A percentile compares a stretch with the other conserved stretches of the same genome.
These are phyloP conservation scores for Rhodamnia argentea DNA, from an alignment of 345 rosid species.

Conservation along the genomic window DNA sequence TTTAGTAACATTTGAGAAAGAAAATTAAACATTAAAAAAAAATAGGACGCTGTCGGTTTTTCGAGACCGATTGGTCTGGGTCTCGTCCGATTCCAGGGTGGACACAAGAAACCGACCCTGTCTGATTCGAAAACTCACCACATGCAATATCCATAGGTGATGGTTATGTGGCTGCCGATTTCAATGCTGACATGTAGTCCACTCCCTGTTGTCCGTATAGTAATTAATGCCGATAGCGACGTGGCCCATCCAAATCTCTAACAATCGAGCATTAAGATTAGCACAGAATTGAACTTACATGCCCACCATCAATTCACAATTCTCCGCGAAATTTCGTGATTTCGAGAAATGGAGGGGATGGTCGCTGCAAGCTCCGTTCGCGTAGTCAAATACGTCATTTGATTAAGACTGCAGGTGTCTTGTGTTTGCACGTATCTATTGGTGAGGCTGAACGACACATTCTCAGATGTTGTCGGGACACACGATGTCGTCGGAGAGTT, in stretches of 20 bases:
- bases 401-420: not conserved
- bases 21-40: not conserved
- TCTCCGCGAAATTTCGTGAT: not conserved
- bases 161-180: no score
- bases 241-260: not conserved
- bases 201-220: not conserved
- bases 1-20: not conserved
- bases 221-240: not conserved
- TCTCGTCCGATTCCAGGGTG: no score
- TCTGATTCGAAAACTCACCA: not conserved
- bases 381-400: rapidly evolving
- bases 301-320: not conserved
- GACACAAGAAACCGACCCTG: no score
- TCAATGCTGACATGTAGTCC: not conserved
- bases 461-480: no score
- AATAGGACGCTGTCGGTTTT: not conserved
- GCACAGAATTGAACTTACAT: not conserved
- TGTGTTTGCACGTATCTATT: not conserved
- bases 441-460: no score
- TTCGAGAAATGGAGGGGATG: not conserved
- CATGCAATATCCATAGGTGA: not conserved
- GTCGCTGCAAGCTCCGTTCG: not conserved
- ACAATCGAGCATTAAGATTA: not conserved
- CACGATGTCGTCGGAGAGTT: no score
- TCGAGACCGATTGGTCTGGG: no score